Conservation (phyloP, 2,329 filamentous ascomycete species). For the Daldinia eschscholtzii region DNA sequence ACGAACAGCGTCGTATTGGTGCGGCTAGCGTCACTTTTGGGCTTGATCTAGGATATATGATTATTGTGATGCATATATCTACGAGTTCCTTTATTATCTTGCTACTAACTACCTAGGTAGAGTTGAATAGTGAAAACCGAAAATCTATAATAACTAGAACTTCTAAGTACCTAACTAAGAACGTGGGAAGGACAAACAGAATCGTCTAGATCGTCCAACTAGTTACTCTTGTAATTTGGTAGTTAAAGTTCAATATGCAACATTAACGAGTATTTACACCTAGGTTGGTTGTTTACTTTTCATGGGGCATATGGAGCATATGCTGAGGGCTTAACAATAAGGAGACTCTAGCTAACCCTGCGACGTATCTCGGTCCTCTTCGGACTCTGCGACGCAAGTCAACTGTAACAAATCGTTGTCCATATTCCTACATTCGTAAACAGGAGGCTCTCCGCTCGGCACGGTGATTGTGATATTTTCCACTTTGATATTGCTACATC, state of each 20-base stretch:
- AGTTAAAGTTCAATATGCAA: too few species aligned
- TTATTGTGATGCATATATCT: background rate
- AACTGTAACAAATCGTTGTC: slow-evolving; percentile 36
- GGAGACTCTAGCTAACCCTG: slow-evolving; percentile 14
- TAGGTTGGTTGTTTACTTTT: too few species aligned
- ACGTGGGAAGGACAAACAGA: too few species aligned
- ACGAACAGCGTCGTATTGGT: slow-evolving; percentile 27
- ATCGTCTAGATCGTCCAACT: too few species aligned
- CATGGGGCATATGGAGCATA: too few species aligned
- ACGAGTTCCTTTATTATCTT: too few species aligned
- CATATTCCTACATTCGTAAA: slow-evolving; percentile 43
- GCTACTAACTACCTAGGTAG: too few species aligned
- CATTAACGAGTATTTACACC: too few species aligned
- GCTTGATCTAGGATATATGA: slow-evolving; percentile 3
- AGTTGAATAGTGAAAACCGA: too few species aligned
- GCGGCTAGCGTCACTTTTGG: slow-evolving; percentile 22
- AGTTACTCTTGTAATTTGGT: too few species aligned
- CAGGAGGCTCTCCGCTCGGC: slow-evolving; percentile 35
- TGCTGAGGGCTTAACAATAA: background rate
- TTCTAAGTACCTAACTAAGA: too few species aligned
- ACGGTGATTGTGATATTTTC: slow-evolving; percentile 40
- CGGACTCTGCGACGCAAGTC: slow-evolving; percentile 30
- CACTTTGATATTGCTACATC: slow-evolving; percentile 39
- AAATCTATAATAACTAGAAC: too few species aligned
- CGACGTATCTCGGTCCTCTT: slow-evolving; percentile 31